Base-by-base conservation (phyloP, 176 grass and related monocot genomes). In the Carex kokanica region DNA sequence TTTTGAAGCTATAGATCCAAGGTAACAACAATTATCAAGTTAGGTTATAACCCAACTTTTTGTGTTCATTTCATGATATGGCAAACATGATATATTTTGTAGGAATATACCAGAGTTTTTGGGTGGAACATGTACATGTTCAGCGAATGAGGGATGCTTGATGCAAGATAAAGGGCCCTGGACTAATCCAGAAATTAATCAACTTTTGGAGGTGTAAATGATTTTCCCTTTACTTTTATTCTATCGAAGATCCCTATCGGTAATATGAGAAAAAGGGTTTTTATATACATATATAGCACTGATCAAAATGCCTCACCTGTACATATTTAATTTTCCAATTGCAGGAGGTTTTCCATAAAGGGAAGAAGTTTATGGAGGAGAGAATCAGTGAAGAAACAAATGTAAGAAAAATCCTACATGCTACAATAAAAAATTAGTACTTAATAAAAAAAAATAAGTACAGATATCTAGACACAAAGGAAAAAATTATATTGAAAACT, bases 31-130 rank as follows among this genome's bases (percentile, higher is more conserved):
- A 45, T 54, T n/a, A 29, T 54, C 52, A 67, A 74, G 34, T 60
- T 63, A 27, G 10, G 17, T 47, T 86, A 8, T 23, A 55, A 70
- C 9, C 5, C 17, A 52, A 68, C 51, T 53, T 31, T 82, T 15
- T 23, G 78, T 57, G 32, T 81, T 57, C 3, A 8, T 78, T 32
- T 85, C 11, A 71, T 78, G 82, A 32, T 83, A 84, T 87, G 65
- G 41, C 13, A 13, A 31, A 64, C 83, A 84, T 63, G 86, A 80
- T n/a, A 1, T 73, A 74, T 14, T 81, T 31, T 88, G 61, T 89
- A 98, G 95, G 88, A 98, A 98, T 91, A 80, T 98, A 84, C 95
- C 95, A 31, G 84, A 89, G 18, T 93, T 95, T 84, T 78, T 98
- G 31, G 95, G 92, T 41, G 95, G 95, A 80, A 91, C 78, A 20